A percentile compares a stretch with the other conserved stretches of the same genome.
Evolutionary conservation across 257 asterid species (phyloP).

Genomic region (Lantana camara): DNA sequence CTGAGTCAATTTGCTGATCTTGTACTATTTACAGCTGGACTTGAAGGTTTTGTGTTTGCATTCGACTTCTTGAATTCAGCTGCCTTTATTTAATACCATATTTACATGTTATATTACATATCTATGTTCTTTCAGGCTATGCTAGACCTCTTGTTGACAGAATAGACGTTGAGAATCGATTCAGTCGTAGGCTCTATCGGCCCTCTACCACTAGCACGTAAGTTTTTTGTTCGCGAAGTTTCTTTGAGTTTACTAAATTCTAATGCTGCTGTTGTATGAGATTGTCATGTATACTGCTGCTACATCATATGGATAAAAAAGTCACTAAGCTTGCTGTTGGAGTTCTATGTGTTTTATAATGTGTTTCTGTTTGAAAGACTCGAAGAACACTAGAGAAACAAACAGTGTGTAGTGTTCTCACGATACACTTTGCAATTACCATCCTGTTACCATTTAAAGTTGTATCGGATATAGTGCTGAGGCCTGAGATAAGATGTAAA

Average conservation of each 20-base stretch:
- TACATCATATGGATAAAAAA: too few species aligned
- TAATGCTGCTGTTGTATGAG: too few species aligned
- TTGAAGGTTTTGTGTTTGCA: constrained; percentile 66
- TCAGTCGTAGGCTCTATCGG: constrained; percentile 75
- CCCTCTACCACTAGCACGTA: constrained; percentile 93
- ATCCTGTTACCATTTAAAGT: too few species aligned
- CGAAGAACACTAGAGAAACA: constrained; percentile 2
- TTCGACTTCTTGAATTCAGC: constrained; percentile 15
- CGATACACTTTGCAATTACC: too few species aligned
- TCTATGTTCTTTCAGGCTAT: constrained; percentile 61
- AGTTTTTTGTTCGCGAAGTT: constrained; percentile 37
- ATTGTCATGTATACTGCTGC: too few species aligned
- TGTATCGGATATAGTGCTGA: too few species aligned
- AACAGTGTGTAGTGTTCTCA: neutral
- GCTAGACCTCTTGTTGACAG: constrained; percentile 96
- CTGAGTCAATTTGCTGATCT: constrained; percentile 90
- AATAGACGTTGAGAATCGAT: constrained; percentile 71
- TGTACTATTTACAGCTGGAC: constrained; percentile 93
- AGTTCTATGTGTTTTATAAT: constrained; percentile 14
- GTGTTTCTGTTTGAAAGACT: constrained; percentile 5
- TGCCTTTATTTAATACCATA: constrained; percentile 11
- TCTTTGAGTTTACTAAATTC: constrained; percentile 6
- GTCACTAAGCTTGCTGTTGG: too few species aligned
- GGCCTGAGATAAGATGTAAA: too few species aligned
- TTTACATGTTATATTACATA: constrained; percentile 18